Percentiles rank a stretch among this genome's conserved stretches.
Evolutionary conservation across 805 yeast genomes (phyloP).

Genomic region (Kuraishia capsulata): DNA sequence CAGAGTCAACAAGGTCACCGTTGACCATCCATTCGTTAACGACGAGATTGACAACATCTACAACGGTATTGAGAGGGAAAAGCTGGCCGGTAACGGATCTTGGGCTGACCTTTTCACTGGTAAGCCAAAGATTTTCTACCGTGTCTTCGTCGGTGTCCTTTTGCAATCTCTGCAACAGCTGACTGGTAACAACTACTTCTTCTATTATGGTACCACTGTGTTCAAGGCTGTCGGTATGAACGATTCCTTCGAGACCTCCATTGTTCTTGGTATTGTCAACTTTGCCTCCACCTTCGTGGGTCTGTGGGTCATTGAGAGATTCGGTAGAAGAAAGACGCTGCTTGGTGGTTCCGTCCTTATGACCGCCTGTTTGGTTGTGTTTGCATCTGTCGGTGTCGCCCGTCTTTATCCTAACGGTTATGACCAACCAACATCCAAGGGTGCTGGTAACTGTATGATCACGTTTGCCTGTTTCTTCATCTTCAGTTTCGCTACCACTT

Average conservation of each 20-base stretch:
- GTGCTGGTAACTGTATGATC: conserved; percentile 37
- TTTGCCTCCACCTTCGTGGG: conserved; percentile 43
- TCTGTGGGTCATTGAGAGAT: conserved; percentile 38
- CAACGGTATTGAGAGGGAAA: conserved; percentile 41
- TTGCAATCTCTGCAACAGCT: conserved; percentile 61
- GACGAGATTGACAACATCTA: conserved; percentile 24
- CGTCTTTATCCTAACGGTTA: conserved; percentile 24
- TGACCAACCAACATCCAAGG: conserved; percentile 15
- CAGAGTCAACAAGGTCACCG: conserved; percentile 31
- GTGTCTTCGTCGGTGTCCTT: conserved; percentile 39
- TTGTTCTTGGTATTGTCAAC: conserved; percentile 37
- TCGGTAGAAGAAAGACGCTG: conserved; percentile 60
- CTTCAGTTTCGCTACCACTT: conserved; percentile 63
- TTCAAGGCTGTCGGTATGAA: conserved; percentile 41
- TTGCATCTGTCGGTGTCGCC: conserved; percentile 39
- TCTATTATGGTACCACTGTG: conserved; percentile 61
- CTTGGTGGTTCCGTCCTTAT: conserved; percentile 55
- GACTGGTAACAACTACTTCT: conserved; percentile 65
- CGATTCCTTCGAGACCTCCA: conserved; percentile 35
- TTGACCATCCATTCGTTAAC: conserved; percentile 21
- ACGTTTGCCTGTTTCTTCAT: conserved; percentile 52
- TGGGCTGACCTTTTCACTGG: conserved; percentile 45
- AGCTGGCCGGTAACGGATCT: conserved; percentile 37
- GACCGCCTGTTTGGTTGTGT: conserved; percentile 50
- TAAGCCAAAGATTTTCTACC: conserved; percentile 33